Evolutionary conservation across 2,329 filamentous ascomycete genomes (phyloP).

Genomic region (Diaporthe humulicola): DNA sequence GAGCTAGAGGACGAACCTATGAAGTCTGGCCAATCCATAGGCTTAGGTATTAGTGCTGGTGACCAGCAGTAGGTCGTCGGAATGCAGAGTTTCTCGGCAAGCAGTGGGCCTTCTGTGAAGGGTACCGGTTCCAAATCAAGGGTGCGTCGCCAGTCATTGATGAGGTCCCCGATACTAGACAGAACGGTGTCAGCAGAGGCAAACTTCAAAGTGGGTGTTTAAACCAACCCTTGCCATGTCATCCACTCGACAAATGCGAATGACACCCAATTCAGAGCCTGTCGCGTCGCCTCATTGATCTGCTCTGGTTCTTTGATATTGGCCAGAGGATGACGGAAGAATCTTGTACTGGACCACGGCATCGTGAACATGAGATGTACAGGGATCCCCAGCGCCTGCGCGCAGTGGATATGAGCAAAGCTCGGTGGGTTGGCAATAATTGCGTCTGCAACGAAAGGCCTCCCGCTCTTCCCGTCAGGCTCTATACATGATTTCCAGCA

Average conservation of each 20-base stretch:
- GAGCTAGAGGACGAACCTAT: not conserved
- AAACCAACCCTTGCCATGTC: slow-evolving; percentile 25
- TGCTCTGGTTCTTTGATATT: not conserved
- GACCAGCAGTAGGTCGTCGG: slow-evolving; percentile 10
- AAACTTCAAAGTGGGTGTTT: too few relatives aligned
- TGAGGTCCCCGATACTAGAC: not conserved
- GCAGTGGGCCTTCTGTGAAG: not conserved
- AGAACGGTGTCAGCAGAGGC: not conserved
- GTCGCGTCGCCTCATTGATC: not conserved
- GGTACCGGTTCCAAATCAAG: slow-evolving; percentile 8
- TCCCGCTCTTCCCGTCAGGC: slow-evolving; percentile 46
- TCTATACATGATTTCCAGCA: slow-evolving; percentile 54
- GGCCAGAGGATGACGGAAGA: slow-evolving; percentile 25
- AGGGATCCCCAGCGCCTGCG: slow-evolving; percentile 14
- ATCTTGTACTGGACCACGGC: slow-evolving; percentile 14
- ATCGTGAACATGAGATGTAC: slow-evolving; percentile 30
- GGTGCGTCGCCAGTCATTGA: slow-evolving; percentile 2
- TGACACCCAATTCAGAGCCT: slow-evolving; percentile 2
- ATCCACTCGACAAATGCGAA: slow-evolving; percentile 27
- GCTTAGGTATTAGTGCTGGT: not conserved
- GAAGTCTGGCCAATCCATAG: slow-evolving; percentile 4
- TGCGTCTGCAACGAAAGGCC: slow-evolving; percentile 65
- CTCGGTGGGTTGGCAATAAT: slow-evolving; percentile 61
- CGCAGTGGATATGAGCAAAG: slow-evolving; percentile 26
- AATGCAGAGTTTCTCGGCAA: slow-evolving; percentile 5